Conservation (phyloP, 331 rosid species). For the Rosa hybrid region DNA sequence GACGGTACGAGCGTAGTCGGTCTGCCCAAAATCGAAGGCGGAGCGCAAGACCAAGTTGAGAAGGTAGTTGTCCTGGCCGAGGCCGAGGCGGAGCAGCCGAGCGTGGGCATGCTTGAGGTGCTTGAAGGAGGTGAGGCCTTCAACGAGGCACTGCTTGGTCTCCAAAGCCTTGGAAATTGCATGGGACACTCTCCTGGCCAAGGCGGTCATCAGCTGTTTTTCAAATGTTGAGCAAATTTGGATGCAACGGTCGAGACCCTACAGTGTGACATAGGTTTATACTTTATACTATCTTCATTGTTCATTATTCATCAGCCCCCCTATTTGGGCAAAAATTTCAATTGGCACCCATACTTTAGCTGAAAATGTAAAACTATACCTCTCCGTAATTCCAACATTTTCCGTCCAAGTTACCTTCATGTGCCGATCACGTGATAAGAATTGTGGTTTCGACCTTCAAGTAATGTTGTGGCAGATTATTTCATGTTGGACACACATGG, state of each 20-base stretch:
- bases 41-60: conserved; percentile 47
- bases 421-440: no score
- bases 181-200: conserved; percentile 22
- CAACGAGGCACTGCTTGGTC: conserved; percentile 37
- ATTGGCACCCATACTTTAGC: no score
- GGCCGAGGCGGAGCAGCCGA: conserved; percentile 51
- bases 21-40: conserved; percentile 31
- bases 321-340: no score
- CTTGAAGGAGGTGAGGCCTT: conserved; percentile 46
- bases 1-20: conserved; percentile 40
- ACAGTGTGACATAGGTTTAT: no score
- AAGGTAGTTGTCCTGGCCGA: conserved; percentile 50
- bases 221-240: neutral
- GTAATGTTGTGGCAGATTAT: no score
- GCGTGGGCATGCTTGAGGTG: conserved; percentile 54
- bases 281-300: no score
- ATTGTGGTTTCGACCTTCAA: no score
- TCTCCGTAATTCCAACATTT: no score
- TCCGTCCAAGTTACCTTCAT: no score
- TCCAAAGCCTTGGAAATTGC: conserved; percentile 31
- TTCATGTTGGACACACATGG: no score
- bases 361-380: no score
- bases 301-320: no score
- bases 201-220: conserved; percentile 29
- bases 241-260: neutral